phyloP scores from a whole-genome alignment of 1,284 basidiomycete genomes.

The Mycena citricolor region DNA sequence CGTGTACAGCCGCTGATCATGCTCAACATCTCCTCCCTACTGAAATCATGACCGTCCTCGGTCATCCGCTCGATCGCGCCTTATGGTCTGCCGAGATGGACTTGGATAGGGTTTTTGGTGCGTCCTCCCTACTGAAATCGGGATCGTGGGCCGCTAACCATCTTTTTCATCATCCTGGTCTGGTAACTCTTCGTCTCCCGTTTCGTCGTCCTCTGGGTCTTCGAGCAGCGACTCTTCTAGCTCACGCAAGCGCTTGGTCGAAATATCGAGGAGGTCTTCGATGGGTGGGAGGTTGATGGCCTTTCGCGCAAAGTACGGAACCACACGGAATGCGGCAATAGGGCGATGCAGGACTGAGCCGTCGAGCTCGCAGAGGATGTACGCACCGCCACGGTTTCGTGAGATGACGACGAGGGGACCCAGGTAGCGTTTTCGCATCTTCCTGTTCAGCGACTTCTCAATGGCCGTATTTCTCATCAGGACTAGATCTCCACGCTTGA shows the following conservation, averaged over 20 bases:
- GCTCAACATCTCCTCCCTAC: constrained; percentile 11
- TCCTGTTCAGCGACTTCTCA: constrained; percentile 33
- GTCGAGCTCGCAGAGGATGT: constrained; percentile 34
- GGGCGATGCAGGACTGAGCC: constrained; percentile 29
- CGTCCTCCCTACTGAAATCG: constrained; percentile 8
- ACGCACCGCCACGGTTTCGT: constrained; percentile 31
- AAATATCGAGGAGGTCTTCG: constrained; percentile 21
- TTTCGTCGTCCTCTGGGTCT: constrained; percentile 8
- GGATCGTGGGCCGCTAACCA: not conserved
- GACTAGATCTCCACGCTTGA: constrained; percentile 35
- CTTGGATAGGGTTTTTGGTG: not conserved
- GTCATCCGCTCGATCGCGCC: not conserved
- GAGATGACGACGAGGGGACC: constrained; percentile 37
- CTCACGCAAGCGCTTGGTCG: constrained; percentile 14
- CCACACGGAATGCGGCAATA: constrained; percentile 33
- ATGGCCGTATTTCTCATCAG: constrained; percentile 35
- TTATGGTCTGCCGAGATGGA: not conserved
- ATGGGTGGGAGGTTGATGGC: constrained; percentile 17
- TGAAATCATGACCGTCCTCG: constrained; percentile 10
- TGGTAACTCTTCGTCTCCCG: not conserved
- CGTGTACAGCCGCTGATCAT: not conserved
- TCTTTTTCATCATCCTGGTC: not conserved
- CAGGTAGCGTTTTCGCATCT: constrained; percentile 31
- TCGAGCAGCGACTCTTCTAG: constrained; percentile 4
- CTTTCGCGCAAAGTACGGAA: constrained; percentile 32